A percentile compares a stretch with the other conserved stretches of the same genome.
phyloP scores from a whole-genome alignment of 495 filamentous ascomycete genomes.

The Lasiosphaeriaceae sp. region DNA sequence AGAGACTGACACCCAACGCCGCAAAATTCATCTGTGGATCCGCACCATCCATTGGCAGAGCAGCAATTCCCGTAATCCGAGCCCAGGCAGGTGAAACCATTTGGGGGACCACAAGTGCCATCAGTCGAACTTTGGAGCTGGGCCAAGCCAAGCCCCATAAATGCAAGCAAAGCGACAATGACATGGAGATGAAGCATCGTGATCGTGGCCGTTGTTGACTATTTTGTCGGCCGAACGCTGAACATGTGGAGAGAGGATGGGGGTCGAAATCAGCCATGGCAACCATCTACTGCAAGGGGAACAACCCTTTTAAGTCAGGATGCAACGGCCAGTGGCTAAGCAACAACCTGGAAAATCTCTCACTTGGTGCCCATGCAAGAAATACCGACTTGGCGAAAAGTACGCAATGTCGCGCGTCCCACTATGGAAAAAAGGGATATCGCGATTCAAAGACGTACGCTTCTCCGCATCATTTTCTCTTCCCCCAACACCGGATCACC shows the following conservation, averaged over 20 bases:
- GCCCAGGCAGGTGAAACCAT: slow-evolving; percentile 13
- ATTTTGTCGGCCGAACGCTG: neutral
- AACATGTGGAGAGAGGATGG: neutral
- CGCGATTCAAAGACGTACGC: neutral
- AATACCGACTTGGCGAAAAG: neutral
- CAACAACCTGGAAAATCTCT: neutral
- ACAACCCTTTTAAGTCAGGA: neutral
- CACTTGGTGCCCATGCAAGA: neutral
- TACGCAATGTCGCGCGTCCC: neutral
- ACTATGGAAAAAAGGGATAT: slow-evolving; percentile 13
- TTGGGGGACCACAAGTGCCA: slow-evolving; percentile 12
- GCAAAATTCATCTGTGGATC: slow-evolving; percentile 29
- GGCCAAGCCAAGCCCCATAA: neutral
- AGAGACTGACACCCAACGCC: slow-evolving; percentile 31
- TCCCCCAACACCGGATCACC: too few relatives aligned
- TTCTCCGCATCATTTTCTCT: slow-evolving; percentile 8
- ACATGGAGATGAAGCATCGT: slow-evolving; percentile 7
- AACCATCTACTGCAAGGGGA: too few relatives aligned
- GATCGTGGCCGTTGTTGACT: neutral
- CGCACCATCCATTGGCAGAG: slow-evolving; percentile 30
- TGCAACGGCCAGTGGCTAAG: neutral
- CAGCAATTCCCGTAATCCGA: slow-evolving; percentile 24
- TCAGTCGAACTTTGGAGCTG: slow-evolving; percentile 13
- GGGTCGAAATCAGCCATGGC: too few relatives aligned
- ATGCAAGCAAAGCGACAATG: slow-evolving; percentile 1